Evolutionary conservation across 257 asterid species (phyloP).

Genomic region (Craterostigma plantagineum): DNA sequence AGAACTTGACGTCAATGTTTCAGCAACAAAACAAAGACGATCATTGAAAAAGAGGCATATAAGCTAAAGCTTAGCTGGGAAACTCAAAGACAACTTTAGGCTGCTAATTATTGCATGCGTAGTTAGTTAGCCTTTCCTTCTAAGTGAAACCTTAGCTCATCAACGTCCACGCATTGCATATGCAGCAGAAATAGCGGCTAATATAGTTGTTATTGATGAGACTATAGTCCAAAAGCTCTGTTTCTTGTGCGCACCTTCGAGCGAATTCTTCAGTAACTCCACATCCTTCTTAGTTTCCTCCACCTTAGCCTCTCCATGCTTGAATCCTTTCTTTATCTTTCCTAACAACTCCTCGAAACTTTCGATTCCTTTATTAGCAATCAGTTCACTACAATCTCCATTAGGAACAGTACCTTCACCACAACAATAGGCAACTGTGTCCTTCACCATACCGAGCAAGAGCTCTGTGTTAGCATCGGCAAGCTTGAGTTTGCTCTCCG

Average conservation of each 20-base stretch:
- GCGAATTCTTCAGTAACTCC: conserved; percentile 25
- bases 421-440: conserved; percentile 22
- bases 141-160: no score
- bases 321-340: conserved; percentile 42
- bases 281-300: conserved; percentile 46
- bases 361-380: conserved; percentile 5
- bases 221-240: no score
- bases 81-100: no score
- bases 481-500: conserved; percentile 22
- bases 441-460: conserved; percentile 41
- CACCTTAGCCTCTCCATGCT: conserved; percentile 20
- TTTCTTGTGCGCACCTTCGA: conserved; percentile 42
- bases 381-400: conserved; percentile 1
- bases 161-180: no score
- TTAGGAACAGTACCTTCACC: conserved; percentile 11
- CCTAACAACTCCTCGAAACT: conserved; percentile 31
- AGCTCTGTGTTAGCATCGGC: conserved; percentile 21
- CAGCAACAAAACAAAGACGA: no score
- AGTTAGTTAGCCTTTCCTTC: no score
- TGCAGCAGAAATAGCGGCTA: no score
- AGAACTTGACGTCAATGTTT: no score
- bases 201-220: no score
- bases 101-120: no score
- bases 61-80: no score
- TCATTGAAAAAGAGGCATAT: no score